Evolutionary conservation across 257 asterid species (phyloP).

Genomic region (Solanum pimpinellifolium): DNA sequence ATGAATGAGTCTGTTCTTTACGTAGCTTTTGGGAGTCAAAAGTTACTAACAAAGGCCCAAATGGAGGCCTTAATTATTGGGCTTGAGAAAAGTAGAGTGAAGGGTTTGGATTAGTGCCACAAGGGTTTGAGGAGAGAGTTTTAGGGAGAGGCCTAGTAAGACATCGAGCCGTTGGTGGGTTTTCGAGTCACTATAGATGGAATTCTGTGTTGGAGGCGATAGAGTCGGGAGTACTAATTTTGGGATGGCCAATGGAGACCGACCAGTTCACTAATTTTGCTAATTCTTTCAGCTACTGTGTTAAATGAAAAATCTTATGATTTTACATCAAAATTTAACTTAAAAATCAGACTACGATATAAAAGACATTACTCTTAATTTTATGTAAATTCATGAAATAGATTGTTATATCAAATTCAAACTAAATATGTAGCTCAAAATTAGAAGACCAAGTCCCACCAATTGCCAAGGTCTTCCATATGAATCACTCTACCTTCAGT

Average conservation of each 20-base stretch:
- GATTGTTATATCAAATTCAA: too few relatives aligned
- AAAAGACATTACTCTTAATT: too few relatives aligned
- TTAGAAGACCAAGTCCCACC: too few relatives aligned
- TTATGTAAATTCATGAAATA: too few relatives aligned
- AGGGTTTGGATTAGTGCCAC: constrained; percentile 38
- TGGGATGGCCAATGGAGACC: constrained; percentile 89
- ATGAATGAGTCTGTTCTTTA: constrained; percentile 42
- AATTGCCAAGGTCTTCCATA: too few relatives aligned
- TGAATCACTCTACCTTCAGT: too few relatives aligned
- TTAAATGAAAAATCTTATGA: too few relatives aligned
- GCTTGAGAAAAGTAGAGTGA: constrained; percentile 52
- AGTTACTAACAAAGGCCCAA: constrained; percentile 37
- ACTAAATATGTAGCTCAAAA: too few relatives aligned
- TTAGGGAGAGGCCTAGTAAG: constrained; percentile 28
- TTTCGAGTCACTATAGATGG: constrained; percentile 74
- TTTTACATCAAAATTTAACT: too few relatives aligned
- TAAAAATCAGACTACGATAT: too few relatives aligned
- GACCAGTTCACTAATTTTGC: constrained; percentile 36
- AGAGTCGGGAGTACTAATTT: constrained; percentile 39
- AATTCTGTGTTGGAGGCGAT: constrained; percentile 58
- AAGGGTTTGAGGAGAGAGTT: constrained; percentile 43
- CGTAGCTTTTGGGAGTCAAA: constrained; percentile 71
- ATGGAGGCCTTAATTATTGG: constrained; percentile 50
- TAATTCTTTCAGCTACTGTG: too few relatives aligned
- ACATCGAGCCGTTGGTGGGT: constrained; percentile 50